Percentiles rank a stretch among this genome's conserved stretches.
These are phyloP conservation scores for Eutrema heterophyllum DNA, from an alignment of 345 rosid species.

Conservation along the genomic window DNA sequence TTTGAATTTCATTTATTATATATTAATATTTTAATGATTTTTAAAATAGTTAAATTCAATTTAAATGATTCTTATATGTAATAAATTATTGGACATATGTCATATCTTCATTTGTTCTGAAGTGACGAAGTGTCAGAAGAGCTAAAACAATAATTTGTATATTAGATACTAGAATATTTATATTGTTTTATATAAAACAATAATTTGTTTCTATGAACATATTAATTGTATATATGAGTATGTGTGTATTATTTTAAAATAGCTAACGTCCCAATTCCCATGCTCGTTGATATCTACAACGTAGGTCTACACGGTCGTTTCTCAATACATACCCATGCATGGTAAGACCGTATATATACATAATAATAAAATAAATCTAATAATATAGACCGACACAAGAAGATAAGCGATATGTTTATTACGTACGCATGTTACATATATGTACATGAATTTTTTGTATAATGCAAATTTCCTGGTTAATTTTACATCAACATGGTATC, in stretches of 20 bases:
- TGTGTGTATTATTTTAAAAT: not conserved
- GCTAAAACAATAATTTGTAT: no score
- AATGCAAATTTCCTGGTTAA: not conserved
- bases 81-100: no score
- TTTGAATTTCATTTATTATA: no score
- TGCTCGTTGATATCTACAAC: constrained; percentile 10
- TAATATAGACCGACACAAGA: constrained; percentile 20
- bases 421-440: constrained; percentile 18
- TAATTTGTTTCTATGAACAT: not conserved
- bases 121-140: no score
- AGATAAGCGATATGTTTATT: constrained; percentile 2
- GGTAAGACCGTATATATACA: not conserved
- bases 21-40: no score
- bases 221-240: not conserved
- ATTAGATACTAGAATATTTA: not conserved
- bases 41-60: no score
- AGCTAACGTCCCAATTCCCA: constrained; percentile 21
- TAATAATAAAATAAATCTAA: not conserved
- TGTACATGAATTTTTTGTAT: not conserved
- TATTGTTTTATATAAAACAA: not conserved
- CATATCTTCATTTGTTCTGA: no score
- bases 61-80: no score
- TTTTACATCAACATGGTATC: not conserved
- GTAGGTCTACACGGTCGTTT: not conserved
- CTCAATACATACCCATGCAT: constrained; percentile 15